These are phyloP conservation scores for Acrodontium crateriforme DNA, from an alignment of 2,329 filamentous ascomycete genomes.

Conservation along the genomic window DNA sequence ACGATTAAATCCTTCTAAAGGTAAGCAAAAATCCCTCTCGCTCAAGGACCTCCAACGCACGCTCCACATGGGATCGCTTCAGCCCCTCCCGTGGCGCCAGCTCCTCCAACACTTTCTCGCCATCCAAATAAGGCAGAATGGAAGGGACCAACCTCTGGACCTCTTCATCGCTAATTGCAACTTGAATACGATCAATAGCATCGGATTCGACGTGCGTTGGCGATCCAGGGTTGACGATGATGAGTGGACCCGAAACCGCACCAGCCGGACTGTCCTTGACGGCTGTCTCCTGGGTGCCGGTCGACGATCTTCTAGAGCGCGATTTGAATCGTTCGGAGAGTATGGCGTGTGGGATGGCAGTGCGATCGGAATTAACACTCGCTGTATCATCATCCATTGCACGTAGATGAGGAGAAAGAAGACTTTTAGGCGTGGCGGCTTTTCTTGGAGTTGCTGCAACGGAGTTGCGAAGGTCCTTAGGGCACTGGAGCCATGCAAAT, in stretches of 20 bases:
- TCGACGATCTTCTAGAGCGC: no score
- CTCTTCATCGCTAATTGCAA: conserved; percentile 32
- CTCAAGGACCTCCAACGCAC: conserved; percentile 49
- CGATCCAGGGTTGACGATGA: conserved; percentile 12
- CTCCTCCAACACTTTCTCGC: conserved; percentile 69
- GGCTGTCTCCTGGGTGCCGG: not conserved
- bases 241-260: not conserved
- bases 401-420: conserved; percentile 13
- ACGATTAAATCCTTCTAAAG: no score
- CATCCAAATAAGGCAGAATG: conserved; percentile 79
- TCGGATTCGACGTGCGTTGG: conserved; percentile 7
- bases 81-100: conserved; percentile 74
- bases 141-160: conserved; percentile 55
- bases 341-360: conserved; percentile 8
- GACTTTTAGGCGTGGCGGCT: conserved; percentile 6
- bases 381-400: conserved; percentile 14
- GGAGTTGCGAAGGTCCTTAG: conserved; percentile 1
- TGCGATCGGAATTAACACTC: conserved; percentile 15
- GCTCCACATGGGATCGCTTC: conserved; percentile 56
- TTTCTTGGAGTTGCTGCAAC: not conserved
- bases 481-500: conserved; percentile 60
- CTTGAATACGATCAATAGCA: conserved; percentile 6
- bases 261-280: conserved; percentile 1
- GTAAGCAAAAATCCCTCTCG: conserved; percentile 37
- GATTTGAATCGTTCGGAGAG: not conserved